These are phyloP conservation scores for Dipodascopsis uninucleata DNA, from an alignment of 805 yeast genomes.

Conservation along the genomic window DNA sequence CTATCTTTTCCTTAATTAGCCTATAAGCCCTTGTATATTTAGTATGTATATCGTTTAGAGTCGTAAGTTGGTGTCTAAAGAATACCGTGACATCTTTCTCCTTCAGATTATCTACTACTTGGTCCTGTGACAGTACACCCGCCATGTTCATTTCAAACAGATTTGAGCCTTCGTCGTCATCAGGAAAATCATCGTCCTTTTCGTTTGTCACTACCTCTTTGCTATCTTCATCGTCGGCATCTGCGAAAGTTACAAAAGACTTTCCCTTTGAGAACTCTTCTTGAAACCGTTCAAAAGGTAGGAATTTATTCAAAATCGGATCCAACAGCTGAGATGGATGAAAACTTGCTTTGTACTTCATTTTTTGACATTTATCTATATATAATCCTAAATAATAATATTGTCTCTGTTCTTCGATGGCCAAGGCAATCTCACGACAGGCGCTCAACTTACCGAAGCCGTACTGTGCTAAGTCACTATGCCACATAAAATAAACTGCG, in stretches of 20 bases:
- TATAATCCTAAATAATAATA: slow-evolving; percentile 68
- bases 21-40: neutral
- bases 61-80: neutral
- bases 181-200: neutral
- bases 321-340: slow-evolving; percentile 37
- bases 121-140: slow-evolving; percentile 5
- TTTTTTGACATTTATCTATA: slow-evolving; percentile 73
- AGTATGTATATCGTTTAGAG: neutral
- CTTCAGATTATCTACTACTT: slow-evolving; percentile 1
- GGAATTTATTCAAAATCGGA: slow-evolving; percentile 29
- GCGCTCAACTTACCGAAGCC: slow-evolving; percentile 79
- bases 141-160: slow-evolving; percentile 17
- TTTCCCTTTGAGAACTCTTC: slow-evolving; percentile 16
- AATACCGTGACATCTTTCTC: neutral
- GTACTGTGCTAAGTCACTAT: slow-evolving; percentile 65
- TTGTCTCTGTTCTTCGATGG: slow-evolving; percentile 45
- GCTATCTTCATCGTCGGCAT: neutral
- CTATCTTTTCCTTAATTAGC: neutral
- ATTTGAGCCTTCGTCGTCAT: slow-evolving; percentile 5
- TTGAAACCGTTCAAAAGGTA: slow-evolving; percentile 15
- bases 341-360: slow-evolving; percentile 75
- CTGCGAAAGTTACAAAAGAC: slow-evolving; percentile 16
- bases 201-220: neutral
- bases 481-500: slow-evolving; percentile 84
- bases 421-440: slow-evolving; percentile 60